These are phyloP conservation scores for Conoideocrella luteorostrata DNA, from an alignment of 2,329 filamentous ascomycete genomes.

Conservation along the genomic window DNA sequence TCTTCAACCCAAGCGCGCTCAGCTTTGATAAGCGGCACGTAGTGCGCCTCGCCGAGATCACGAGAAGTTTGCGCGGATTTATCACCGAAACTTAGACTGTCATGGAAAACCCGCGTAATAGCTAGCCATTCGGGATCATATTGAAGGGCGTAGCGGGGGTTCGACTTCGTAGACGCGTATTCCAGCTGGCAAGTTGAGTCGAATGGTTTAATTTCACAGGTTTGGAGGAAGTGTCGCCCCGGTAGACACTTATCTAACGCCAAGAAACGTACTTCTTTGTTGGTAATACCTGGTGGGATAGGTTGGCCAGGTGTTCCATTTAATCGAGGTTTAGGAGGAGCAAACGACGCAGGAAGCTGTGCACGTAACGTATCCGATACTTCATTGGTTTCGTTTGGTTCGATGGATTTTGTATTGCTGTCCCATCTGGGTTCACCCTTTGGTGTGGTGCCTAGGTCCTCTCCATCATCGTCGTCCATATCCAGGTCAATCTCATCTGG, in stretches of 20 bases:
- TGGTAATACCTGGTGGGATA: conserved; percentile 66
- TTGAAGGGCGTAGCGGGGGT: conserved; percentile 51
- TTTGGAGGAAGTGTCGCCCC: conserved; percentile 72
- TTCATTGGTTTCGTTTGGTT: conserved; percentile 14
- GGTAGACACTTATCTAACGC: conserved; percentile 88
- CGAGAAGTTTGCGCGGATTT: conserved; percentile 43
- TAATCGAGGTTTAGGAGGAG: conserved; percentile 30
- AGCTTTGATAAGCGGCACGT: conserved; percentile 59
- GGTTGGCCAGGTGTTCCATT: conserved; percentile 49
- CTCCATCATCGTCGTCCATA: conserved; percentile 38
- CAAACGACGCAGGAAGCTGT: conserved; percentile 72
- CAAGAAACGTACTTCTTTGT: conserved; percentile 75
- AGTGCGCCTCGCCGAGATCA: conserved; percentile 63
- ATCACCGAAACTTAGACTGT: conserved; percentile 58
- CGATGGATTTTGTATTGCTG: neutral
- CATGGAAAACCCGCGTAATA: conserved; percentile 76
- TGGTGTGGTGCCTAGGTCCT: conserved; percentile 1
- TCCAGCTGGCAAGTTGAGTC: conserved; percentile 22
- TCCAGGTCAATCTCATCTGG: conserved; percentile 67
- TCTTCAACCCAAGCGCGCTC: conserved; percentile 77
- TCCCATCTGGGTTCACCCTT: neutral
- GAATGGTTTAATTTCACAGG: conserved; percentile 56
- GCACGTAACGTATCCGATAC: conserved; percentile 62
- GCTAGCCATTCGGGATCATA: conserved; percentile 97
- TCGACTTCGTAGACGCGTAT: conserved; percentile 14